Evolutionary conservation across 2,329 filamentous ascomycete genomes (phyloP).

Genomic region (Aspergillus niger): DNA sequence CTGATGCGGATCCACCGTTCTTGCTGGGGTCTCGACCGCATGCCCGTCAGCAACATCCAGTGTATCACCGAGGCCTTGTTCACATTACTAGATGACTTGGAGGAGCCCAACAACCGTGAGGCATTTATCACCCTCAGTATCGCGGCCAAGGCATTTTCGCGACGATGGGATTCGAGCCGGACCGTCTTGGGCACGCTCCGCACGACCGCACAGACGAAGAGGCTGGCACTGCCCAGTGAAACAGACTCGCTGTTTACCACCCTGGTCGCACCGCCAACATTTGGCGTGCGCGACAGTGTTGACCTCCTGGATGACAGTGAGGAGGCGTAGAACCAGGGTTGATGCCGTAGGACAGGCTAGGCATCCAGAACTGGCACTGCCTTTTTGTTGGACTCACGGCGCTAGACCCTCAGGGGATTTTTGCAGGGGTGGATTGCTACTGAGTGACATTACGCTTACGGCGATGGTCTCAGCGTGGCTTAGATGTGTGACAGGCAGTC

Average conservation of each 20-base stretch:
- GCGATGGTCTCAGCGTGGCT: too few species aligned
- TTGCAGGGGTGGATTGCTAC: not conserved
- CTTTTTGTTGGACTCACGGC: not conserved
- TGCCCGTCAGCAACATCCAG: slow-evolving; percentile 34
- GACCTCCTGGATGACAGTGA: not conserved
- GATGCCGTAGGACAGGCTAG: not conserved
- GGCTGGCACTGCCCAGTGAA: slow-evolving; percentile 24
- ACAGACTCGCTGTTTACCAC: slow-evolving; percentile 24
- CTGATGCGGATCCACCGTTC: slow-evolving; percentile 30
- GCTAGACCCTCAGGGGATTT: not conserved
- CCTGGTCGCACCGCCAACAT: not conserved
- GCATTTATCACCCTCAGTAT: slow-evolving; percentile 30
- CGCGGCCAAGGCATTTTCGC: slow-evolving; percentile 26
- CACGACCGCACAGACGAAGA: slow-evolving; percentile 22
- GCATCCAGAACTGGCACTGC: not conserved
- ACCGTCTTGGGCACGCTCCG: slow-evolving; percentile 19
- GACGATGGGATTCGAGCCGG: slow-evolving; percentile 23
- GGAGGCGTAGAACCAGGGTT: not conserved
- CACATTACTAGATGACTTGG: slow-evolving; percentile 27
- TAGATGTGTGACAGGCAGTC: too few species aligned
- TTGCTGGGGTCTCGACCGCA: slow-evolving; percentile 35
- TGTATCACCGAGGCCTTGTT: slow-evolving; percentile 34
- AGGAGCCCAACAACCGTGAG: slow-evolving; percentile 22
- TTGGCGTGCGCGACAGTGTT: not conserved
- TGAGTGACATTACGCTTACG: too few species aligned